Conservation (phyloP, 805 yeast genomes). For the Lipomyces lipofer region DNA sequence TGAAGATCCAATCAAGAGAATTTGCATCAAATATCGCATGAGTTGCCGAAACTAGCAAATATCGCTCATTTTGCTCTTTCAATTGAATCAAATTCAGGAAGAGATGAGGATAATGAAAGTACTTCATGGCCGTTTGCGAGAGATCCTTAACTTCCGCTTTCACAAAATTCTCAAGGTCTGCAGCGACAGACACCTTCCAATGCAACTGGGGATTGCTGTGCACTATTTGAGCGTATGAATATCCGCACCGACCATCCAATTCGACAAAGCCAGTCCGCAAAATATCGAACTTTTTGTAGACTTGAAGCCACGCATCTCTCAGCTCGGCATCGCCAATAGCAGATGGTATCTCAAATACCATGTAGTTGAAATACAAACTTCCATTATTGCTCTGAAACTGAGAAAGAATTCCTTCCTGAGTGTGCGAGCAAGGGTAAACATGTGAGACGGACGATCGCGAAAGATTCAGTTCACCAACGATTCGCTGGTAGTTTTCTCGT, state of each 20-base stretch:
- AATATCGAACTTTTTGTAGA: constrained; percentile 17
- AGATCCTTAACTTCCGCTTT: not conserved
- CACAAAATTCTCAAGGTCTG: constrained; percentile 2
- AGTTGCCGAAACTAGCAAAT: constrained; percentile 18
- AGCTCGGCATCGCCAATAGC: not conserved
- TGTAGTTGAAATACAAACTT: constrained; percentile 19
- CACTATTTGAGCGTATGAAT: constrained; percentile 29
- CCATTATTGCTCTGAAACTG: constrained; percentile 23
- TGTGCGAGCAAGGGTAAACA: constrained; percentile 28
- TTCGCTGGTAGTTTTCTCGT: not conserved
- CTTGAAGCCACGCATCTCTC: constrained; percentile 11
- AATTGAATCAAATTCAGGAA: constrained; percentile 14
- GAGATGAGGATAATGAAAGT: constrained; percentile 19
- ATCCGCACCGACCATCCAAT: not conserved
- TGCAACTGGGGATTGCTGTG: not conserved
- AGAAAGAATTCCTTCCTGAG: constrained; percentile 28
- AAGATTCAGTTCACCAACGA: not conserved
- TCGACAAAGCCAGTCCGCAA: constrained; percentile 30
- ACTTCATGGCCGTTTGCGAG: constrained; percentile 1
- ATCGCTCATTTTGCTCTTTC: not conserved
- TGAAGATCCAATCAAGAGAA: constrained; percentile 7
- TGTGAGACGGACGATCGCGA: not conserved
- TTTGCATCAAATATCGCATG: constrained; percentile 34
- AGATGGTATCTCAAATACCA: constrained; percentile 22
- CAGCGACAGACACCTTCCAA: constrained; percentile 1